phyloP scores from a whole-genome alignment of 495 filamentous ascomycete species.

The Hyaloscypha variabilis region DNA sequence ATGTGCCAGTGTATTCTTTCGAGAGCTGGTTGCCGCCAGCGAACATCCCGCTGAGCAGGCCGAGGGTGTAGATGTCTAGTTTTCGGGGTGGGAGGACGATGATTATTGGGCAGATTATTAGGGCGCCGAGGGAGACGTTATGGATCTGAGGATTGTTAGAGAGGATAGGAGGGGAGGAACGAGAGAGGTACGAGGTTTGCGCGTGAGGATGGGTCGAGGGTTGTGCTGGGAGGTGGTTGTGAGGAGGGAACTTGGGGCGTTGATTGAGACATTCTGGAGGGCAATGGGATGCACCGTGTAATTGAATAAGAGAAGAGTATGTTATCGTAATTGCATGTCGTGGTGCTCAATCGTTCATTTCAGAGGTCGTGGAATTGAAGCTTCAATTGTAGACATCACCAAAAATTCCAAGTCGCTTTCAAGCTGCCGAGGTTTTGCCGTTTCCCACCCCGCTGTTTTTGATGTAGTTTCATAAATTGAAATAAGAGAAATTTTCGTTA shows the following conservation, averaged over 20 bases:
- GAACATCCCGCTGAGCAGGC: conserved; percentile 41
- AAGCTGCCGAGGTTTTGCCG: conserved; percentile 10
- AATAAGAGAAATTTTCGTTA: conserved; percentile 9
- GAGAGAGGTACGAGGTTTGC: background rate
- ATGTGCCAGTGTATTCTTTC: conserved; percentile 60
- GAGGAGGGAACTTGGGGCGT: conserved; percentile 2
- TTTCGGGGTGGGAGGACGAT: conserved; percentile 80
- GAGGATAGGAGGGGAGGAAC: background rate
- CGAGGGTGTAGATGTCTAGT: conserved; percentile 66
- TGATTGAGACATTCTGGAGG: background rate
- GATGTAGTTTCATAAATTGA: background rate
- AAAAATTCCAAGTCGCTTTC: background rate
- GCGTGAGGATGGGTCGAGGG: background rate
- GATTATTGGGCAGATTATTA: conserved; percentile 71
- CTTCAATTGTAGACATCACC: conserved; percentile 6
- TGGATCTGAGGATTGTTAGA: conserved; percentile 15
- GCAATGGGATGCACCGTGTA: background rate
- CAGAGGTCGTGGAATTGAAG: background rate
- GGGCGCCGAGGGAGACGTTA: conserved; percentile 51
- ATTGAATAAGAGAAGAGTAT: background rate
- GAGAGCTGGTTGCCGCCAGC: conserved; percentile 66
- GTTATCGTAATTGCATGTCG: background rate
- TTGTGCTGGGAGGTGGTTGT: background rate
- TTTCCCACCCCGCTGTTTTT: background rate
- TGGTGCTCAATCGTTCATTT: background rate